phyloP scores from a whole-genome alignment of 2,329 filamentous ascomycete species.

The Byssoonygena ceratinophila region DNA sequence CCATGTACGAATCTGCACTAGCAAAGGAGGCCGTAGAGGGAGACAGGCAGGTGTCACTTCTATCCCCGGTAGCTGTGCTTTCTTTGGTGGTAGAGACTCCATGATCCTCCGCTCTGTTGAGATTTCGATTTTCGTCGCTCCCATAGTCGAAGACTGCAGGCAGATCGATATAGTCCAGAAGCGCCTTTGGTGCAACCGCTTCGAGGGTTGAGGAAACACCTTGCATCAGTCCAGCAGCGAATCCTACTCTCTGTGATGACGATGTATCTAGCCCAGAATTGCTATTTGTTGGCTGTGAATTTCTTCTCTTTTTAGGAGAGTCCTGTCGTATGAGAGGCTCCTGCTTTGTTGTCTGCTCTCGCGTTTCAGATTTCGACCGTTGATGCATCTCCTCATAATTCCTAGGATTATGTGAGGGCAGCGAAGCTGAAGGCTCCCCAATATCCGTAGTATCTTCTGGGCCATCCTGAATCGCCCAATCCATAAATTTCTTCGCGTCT shows the following conservation, averaged over 20 bases:
- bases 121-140: background rate
- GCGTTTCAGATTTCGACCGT: background rate
- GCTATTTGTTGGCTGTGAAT: background rate
- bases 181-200: constrained; percentile 2
- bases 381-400: background rate
- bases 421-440: background rate
- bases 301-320: background rate
- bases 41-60: background rate
- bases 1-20: background rate
- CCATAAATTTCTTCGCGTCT: constrained; percentile 70
- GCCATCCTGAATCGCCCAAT: constrained; percentile 55
- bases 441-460: background rate
- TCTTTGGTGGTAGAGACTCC: background rate
- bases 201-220: constrained; percentile 3
- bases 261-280: constrained; percentile 21
- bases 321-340: background rate
- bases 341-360: background rate
- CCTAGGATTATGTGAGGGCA: no score
- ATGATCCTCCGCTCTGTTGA: background rate
- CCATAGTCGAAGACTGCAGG: background rate
- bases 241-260: constrained; percentile 3
- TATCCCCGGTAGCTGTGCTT: background rate
- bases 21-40: constrained; percentile 1
- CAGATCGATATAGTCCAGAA: constrained; percentile 5
- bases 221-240: constrained; percentile 1